Conservation (phyloP, 2,329 filamentous ascomycete genomes). For the Neofusicoccum laricinum region DNA sequence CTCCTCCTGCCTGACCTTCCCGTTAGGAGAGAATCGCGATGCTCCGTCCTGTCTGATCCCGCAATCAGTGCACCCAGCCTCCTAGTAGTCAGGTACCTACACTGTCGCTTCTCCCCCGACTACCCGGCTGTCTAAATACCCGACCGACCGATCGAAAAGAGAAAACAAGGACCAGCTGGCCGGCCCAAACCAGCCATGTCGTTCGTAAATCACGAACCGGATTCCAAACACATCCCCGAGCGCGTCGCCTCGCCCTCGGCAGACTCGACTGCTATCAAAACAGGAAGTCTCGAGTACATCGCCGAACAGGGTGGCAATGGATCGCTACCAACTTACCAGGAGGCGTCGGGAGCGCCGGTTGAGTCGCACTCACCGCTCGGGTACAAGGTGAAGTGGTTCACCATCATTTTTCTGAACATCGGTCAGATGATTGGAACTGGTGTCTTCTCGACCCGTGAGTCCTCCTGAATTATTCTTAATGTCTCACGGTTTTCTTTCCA, state of each 20-base stretch:
- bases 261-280: slow-evolving; percentile 20
- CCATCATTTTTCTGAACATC: slow-evolving; percentile 60
- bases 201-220: not conserved
- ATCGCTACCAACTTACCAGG: slow-evolving; percentile 54
- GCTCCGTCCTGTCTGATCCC: not conserved
- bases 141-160: not conserved
- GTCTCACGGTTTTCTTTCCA: too few species aligned
- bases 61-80: not conserved
- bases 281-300: slow-evolving; percentile 45
- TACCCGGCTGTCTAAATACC: too few species aligned
- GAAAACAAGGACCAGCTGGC: not conserved
- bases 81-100: too few species aligned
- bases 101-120: too few species aligned
- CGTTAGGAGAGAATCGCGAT: not conserved
- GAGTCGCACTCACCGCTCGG: slow-evolving; percentile 59
- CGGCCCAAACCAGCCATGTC: not conserved
- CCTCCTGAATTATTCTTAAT: too few species aligned
- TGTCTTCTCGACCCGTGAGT: slow-evolving; percentile 63
- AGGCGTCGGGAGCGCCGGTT: slow-evolving; percentile 61
- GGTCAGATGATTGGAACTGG: slow-evolving; percentile 64
- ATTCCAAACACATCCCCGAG: not conserved
- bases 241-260: slow-evolving; percentile 7
- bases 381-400: slow-evolving; percentile 55
- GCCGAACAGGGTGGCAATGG: slow-evolving; percentile 49
- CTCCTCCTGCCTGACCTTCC: not conserved